Base-by-base conservation (phyloP, 2,329 filamentous ascomycete genomes). In the Dothidotthia symphoricarpi region DNA sequence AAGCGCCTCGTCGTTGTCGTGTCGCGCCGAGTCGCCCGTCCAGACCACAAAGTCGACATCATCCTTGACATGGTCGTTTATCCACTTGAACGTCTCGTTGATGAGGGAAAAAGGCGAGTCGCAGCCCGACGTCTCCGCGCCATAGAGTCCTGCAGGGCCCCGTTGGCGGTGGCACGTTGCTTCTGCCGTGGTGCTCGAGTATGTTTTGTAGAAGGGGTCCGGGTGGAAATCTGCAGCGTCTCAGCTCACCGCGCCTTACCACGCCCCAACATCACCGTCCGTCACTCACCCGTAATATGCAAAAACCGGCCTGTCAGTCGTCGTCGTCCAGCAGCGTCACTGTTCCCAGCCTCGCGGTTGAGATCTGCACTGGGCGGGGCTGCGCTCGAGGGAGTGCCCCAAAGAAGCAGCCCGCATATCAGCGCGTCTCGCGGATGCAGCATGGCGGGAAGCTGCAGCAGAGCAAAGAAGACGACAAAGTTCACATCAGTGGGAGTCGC, bases 81-180 rank as follows among this genome's bases (percentile, higher is more conserved):
- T 85, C 91, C 91, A 98, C 57, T 83, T 77, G 60, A 97, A 88
- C 0, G 91, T 97, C 55, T 87, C 85, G 65, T 97, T 86, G 45
- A 95, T 74, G 13, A 98, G 80, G 0, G 83, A 72, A 42, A 83
- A 69, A 0, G 93, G 91, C 2, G 87, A 80, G 69, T 98, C 93
- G 75, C 93, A 98, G 43, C 88, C 86, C 7, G 86, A 86, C 1
- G 83, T 88, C 66, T 93, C 87, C 38, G 89, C 83, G 57, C 93
- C 93, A 61, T 88, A 93, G 34, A 78, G 74, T 30, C 90, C 91
- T 6, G 91, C 86, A 5, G 80, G 72, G 10, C 93, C 93, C 42
- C 80, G 72, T 42, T 83, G 83, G 39, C 83, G 77, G 62, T 98
- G 93, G 68, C 93, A 98, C 45, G 85, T 83, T 47, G 78, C 69